Percentiles rank a stretch among this genome's conserved stretches.
phyloP scores from a whole-genome alignment of 176 grass and related monocot genomes.

The Saccharum spontaneum region DNA sequence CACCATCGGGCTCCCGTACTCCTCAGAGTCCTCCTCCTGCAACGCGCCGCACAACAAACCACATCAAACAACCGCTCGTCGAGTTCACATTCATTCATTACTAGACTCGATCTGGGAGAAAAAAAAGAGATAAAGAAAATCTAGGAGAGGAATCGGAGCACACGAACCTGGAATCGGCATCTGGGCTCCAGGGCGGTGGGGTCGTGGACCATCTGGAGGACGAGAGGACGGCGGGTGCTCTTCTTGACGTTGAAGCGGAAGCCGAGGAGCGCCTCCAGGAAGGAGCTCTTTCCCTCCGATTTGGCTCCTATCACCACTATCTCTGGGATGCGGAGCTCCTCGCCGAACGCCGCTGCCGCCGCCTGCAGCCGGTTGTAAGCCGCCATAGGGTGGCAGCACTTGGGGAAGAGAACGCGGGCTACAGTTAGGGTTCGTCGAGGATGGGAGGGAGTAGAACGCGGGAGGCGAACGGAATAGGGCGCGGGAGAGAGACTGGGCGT shows the following conservation, averaged over 20 bases:
- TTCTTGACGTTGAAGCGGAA: constrained; percentile 99
- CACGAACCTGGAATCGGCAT: constrained; percentile 84
- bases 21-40: constrained; percentile 97
- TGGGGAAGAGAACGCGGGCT: not conserved
- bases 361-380: constrained; percentile 98
- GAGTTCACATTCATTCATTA: constrained; percentile 1
- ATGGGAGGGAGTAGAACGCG: no score
- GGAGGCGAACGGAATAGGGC: no score
- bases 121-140: not conserved
- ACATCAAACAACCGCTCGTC: constrained; percentile 28
- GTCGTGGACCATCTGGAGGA: constrained; percentile 98
- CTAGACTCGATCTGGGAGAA: not conserved
- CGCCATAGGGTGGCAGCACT: constrained; percentile 41
- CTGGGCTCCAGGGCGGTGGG: constrained; percentile 83
- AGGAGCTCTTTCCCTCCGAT: constrained; percentile 94
- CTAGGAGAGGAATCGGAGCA: constrained; percentile 1
- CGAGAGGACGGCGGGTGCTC: constrained; percentile 90
- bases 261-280: constrained; percentile 86
- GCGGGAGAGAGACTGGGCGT: no score
- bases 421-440: no score
- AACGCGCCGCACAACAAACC: constrained; percentile 3
- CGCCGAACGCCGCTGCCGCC: constrained; percentile 82
- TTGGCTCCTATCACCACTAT: constrained; percentile 85
- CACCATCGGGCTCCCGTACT: constrained; percentile 80
- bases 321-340: constrained; percentile 94